Evolutionary conservation across 176 grass and related monocot genomes (phyloP), one percentile per base, ranked within the genome.

Genomic region (Aegilops bicornis): DNA sequence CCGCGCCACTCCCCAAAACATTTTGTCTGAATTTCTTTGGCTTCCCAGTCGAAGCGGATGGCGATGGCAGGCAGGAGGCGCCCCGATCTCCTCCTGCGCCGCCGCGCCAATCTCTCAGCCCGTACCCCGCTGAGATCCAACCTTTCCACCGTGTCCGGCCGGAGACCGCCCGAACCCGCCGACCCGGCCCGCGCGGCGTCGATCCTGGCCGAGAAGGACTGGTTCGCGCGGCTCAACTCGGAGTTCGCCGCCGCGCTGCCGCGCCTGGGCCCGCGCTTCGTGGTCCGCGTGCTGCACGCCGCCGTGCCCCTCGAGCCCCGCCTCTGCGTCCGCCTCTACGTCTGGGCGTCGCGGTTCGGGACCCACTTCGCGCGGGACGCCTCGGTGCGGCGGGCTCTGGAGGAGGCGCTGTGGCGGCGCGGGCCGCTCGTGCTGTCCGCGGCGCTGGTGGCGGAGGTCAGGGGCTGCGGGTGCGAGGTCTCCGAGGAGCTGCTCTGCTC

Each of bases 311-410:
- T 24, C 60, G 85, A 85, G 37, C 91, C 92, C 16, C 73, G 82
- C 6, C 79, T 84, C 52, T 86, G 83, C 42, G 82, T 97, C 43
- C 94, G 91, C 79, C 85, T 97, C 54, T 97, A 90, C 85, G 76
- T 95, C 10, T 97, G 95, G 95, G 82, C 90, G 65, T 89, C 92
- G 69, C 87, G 85, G 83, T 95, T 87, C 79, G 86, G 92, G 13
- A 19, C 58, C 27, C 64, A 40, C 76, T 62, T 97, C 63, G 91
- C 95, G 27, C 83, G 82, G 12, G 92, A 97, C 90, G 59, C 74
- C 3, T 76, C 76, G 35, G 85, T 97, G 79, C 84, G 90, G 12
- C 90, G 82, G 25, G 89, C 85, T n/a, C 92, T 97, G 45, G 66
- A 48, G 14, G 82, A 95, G 85, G 76, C 86, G 17, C 76, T 97